Conservation (phyloP, 2,329 filamentous ascomycete genomes). For the Monilinia fructicola region DNA sequence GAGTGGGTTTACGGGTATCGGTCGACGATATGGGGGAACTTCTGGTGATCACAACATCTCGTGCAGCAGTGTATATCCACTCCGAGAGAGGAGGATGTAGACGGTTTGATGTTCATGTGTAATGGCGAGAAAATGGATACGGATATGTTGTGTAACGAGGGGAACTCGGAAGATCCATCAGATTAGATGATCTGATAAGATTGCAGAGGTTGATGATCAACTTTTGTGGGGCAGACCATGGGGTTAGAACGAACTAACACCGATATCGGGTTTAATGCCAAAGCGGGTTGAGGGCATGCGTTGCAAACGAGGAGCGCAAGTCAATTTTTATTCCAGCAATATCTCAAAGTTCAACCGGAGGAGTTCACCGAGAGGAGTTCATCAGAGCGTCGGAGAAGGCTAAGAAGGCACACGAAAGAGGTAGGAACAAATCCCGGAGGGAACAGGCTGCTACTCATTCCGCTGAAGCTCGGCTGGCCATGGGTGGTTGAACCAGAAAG, state of each 20-base stretch:
- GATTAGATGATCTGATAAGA: constrained; percentile 21
- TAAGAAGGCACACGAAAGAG: not conserved
- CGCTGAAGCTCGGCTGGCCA: not conserved
- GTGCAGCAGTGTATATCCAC: constrained; percentile 9
- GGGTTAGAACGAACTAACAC: no score
- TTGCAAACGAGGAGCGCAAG: not conserved
- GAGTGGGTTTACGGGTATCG: not conserved
- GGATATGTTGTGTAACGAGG: not conserved
- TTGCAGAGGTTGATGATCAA: not conserved
- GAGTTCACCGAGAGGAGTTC: not conserved
- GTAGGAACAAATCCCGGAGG: not conserved
- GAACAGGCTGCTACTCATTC: not conserved
- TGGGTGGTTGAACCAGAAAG: not conserved
- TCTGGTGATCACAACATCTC: not conserved
- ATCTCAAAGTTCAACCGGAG: not conserved
- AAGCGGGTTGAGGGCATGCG: not conserved
- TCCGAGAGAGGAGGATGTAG: not conserved
- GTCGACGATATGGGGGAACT: not conserved
- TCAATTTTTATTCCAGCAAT: not conserved
- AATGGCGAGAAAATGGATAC: not conserved
- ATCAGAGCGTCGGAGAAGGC: not conserved
- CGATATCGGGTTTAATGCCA: not conserved
- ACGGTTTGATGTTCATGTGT: constrained; percentile 12
- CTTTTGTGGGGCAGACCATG: not conserved
- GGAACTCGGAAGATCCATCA: not conserved